Evolutionary conservation across 108 stramenopile genomes (phyloP), one percentile per base, ranked within the genome.

Genomic region (Hondaea fermentalgiana): DNA sequence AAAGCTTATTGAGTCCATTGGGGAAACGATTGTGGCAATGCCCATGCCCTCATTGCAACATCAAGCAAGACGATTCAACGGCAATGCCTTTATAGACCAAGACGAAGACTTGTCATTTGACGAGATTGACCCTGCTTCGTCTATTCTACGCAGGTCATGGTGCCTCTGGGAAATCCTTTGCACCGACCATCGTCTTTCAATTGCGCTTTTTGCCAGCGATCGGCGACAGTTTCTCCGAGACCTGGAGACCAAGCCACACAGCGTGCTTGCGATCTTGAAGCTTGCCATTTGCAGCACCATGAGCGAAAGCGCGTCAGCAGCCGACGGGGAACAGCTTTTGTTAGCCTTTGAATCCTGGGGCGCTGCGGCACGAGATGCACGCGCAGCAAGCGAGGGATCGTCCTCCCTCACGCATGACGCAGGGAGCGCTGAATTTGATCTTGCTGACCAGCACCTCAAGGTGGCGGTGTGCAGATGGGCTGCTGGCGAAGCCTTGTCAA

Each of bases 131-230:
- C 64, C 64, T 8, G 42, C 14, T 23, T 23, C 64, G 21, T 69
- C 64, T 10, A 69, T 83, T 23, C 51, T 83, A 23, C 51, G 49
- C 6, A 12, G 76, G 12, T 47, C 76, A 12, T 83, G 76, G 76
- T 83, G 76, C 49, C 51, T 83, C 19, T 83, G 76, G 76, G 76
- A 83, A 45, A 47, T 83, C 25, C 76, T 83, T 47, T 83, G 76
- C 51, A 83, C 76, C 14, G 49, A 47, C 25, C 76, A 21, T 12
- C 49, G 16, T 6, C 76, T 83, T 35, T 6, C 45, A 12, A 45
- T 83, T 12, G 76, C 76, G 4, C 76, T 83, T 12, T 53, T 53
- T 28, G 25, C 51, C 51, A 83, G 49, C n/a, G 76, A 83, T 6
- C 51, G 49, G 12, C 6, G 76, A 83, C 51, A 23, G 45, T 83